phyloP scores from a whole-genome alignment of 2,329 filamentous ascomycete genomes.

The Pseudogymnoascus sp. region DNA sequence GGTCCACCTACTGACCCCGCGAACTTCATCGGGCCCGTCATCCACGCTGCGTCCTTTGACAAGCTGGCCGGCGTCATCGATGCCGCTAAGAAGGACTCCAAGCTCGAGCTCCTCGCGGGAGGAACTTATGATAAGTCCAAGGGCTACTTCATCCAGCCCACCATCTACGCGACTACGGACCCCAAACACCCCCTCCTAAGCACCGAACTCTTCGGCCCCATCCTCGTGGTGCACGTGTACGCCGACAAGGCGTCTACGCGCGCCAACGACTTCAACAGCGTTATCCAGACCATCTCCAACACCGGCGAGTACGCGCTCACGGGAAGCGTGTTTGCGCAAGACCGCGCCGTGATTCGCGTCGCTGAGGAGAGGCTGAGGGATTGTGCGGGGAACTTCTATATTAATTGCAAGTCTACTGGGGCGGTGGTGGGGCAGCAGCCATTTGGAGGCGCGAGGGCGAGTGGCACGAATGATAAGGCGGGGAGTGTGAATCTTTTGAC shows the following conservation, averaged over 20 bases:
- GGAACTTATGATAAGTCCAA: slow-evolving; percentile 69
- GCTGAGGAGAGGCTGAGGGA: slow-evolving; percentile 66
- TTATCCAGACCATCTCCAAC: slow-evolving; percentile 57
- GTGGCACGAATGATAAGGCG: slow-evolving; percentile 67
- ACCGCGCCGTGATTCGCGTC: slow-evolving; percentile 55
- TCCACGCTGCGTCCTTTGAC: slow-evolving; percentile 73
- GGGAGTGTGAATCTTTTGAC: slow-evolving; percentile 55
- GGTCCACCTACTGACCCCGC: slow-evolving; percentile 59
- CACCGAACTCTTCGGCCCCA: slow-evolving; percentile 75
- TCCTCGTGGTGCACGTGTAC: slow-evolving; percentile 70
- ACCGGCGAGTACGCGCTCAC: slow-evolving; percentile 74
- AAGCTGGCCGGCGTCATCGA: slow-evolving; percentile 73
- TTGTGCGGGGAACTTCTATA: slow-evolving; percentile 74
- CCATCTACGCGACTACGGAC: slow-evolving; percentile 68
- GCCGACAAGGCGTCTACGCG: slow-evolving; percentile 49
- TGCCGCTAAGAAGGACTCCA: slow-evolving; percentile 64
- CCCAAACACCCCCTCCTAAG: slow-evolving; percentile 65
- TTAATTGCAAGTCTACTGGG: slow-evolving; percentile 75
- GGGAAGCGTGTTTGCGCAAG: slow-evolving; percentile 65
- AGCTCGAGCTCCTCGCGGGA: slow-evolving; percentile 65
- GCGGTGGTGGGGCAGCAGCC: slow-evolving; percentile 67
- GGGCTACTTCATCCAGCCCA: slow-evolving; percentile 79
- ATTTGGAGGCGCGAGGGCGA: slow-evolving; percentile 60
- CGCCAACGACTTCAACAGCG: slow-evolving; percentile 47
- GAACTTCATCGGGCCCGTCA: slow-evolving; percentile 83